Evolutionary conservation across 495 filamentous ascomycete species (phyloP).

Genomic region (Clavariopsis aquatica): DNA sequence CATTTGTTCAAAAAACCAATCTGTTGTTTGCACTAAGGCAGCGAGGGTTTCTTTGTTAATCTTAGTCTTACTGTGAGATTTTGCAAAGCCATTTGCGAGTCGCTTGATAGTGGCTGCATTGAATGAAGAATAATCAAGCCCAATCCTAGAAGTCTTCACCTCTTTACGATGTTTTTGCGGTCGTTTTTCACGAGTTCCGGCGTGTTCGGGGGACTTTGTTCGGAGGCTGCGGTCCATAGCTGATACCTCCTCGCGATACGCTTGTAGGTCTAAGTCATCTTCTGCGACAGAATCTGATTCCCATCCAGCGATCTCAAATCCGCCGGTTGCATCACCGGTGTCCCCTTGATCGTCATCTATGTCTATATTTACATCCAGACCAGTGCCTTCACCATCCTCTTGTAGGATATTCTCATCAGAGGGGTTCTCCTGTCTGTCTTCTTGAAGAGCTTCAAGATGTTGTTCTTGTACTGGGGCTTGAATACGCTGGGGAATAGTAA

Average conservation of each 20-base stretch:
- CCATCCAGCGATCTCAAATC: conserved; percentile 7
- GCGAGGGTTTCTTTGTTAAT: conserved; percentile 71
- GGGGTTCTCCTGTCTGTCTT: conserved; percentile 43
- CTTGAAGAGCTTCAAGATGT: conserved; percentile 21
- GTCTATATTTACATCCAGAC: not conserved
- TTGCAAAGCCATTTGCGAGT: conserved; percentile 70
- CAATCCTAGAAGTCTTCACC: conserved; percentile 67
- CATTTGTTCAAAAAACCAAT: conserved; percentile 87
- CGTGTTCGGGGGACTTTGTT: conserved; percentile 12
- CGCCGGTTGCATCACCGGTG: conserved; percentile 7
- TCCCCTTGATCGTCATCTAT: conserved; percentile 31
- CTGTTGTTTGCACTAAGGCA: conserved; percentile 73
- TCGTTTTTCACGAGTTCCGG: conserved; percentile 34
- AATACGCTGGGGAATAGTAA: conserved; percentile 32
- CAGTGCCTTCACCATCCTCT: conserved; percentile 41
- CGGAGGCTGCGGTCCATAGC: conserved; percentile 36
- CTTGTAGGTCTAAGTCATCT: conserved; percentile 25
- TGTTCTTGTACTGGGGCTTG: conserved; percentile 13
- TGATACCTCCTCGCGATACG: conserved; percentile 34
- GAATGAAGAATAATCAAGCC: conserved; percentile 73
- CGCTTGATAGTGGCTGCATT: conserved; percentile 71
- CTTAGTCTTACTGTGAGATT: conserved; percentile 61
- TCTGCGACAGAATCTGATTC: conserved; percentile 28
- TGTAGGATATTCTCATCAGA: conserved; percentile 38
- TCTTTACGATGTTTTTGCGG: conserved; percentile 49